phyloP scores from a whole-genome alignment of 306 rosid species.

The Begonia fuchsioides region DNA sequence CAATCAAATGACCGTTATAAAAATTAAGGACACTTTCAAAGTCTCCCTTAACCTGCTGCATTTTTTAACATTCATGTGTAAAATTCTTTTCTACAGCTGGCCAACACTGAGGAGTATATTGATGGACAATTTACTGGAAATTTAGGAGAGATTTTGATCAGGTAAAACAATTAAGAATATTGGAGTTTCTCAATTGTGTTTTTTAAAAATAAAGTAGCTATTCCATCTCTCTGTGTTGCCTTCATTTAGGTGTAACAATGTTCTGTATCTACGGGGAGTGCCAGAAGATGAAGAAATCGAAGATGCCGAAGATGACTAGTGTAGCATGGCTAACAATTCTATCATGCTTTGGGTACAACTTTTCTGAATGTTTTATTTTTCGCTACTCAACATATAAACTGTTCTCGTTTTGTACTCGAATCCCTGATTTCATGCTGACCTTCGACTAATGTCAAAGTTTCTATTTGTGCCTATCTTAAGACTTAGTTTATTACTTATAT shows the following conservation, averaged over 20 bases:
- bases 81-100: conserved; percentile 18
- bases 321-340: too few relatives aligned
- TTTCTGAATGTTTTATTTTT: too few relatives aligned
- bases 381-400: too few relatives aligned
- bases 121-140: conserved; percentile 42
- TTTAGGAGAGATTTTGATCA: conserved; percentile 44
- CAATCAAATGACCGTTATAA: too few relatives aligned
- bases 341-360: too few relatives aligned
- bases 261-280: conserved; percentile 88
- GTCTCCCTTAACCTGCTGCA: neutral
- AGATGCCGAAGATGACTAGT: conserved; percentile 64
- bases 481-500: too few relatives aligned
- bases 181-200: neutral
- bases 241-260: conserved; percentile 71
- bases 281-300: conserved; percentile 95
- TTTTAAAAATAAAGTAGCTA: neutral
- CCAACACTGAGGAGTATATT: conserved; percentile 40
- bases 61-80: neutral
- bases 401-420: too few relatives aligned
- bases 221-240: neutral
- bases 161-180: conserved; percentile 13
- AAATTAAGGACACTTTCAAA: too few relatives aligned
- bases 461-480: too few relatives aligned
- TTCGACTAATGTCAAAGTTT: too few relatives aligned
- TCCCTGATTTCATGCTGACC: too few relatives aligned